phyloP scores from a whole-genome alignment of 768 basidiomycete species.

The Podaxis mareebaensis region DNA sequence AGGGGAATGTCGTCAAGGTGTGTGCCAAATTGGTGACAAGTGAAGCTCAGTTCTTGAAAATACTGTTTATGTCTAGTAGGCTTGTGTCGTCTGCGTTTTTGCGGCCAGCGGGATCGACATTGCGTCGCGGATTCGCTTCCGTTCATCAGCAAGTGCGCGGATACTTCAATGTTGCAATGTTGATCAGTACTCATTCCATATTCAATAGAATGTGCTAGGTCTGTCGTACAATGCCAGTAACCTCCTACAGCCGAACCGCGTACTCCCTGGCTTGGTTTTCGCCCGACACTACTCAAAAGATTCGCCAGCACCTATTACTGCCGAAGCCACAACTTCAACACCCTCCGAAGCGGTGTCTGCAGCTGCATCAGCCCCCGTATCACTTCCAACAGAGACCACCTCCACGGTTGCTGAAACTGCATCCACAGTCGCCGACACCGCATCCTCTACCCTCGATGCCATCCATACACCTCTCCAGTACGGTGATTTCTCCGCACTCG shows the following conservation, averaged over 20 bases:
- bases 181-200: background rate
- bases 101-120: background rate
- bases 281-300: conserved; percentile 16
- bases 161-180: background rate
- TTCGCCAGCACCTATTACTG: background rate
- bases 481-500: conserved; percentile 72
- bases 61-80: background rate
- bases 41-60: background rate
- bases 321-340: background rate
- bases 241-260: background rate
- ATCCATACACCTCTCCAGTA: conserved; percentile 55
- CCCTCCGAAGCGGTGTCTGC: conserved; percentile 4
- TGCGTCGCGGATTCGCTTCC: conserved; percentile 11
- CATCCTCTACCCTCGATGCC: conserved; percentile 24
- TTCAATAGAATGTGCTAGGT: conserved; percentile 9
- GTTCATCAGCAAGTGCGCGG: conserved; percentile 5
- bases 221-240: background rate
- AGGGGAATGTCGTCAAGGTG: conserved; percentile 1
- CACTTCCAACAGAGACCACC: background rate
- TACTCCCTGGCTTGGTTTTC: background rate
- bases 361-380: background rate
- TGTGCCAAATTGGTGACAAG: background rate
- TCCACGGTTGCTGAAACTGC: background rate
- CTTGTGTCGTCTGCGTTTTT: background rate
- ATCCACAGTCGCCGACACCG: conserved; percentile 16